Conservation (phyloP, 768 basidiomycete species). For the Terana coerulea region DNA sequence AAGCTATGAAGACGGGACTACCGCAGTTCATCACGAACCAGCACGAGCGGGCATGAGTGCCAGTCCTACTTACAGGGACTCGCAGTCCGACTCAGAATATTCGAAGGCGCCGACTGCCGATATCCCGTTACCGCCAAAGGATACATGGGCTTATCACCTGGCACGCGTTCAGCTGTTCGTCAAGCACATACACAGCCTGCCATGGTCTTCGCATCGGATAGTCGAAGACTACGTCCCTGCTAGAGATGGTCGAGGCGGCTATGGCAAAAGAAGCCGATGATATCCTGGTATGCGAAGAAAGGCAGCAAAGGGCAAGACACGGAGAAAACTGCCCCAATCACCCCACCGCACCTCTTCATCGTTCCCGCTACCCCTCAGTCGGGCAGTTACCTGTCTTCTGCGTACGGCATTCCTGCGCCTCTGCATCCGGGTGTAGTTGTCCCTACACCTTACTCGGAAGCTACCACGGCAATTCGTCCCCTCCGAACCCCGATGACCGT, state of each 20-base stretch:
- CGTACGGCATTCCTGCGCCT: not conserved
- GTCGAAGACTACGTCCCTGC: constrained; percentile 12
- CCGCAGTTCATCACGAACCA: not conserved
- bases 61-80: constrained; percentile 5
- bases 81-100: not conserved
- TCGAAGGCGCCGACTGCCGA: constrained; percentile 1
- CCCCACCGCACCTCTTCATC: constrained; percentile 7
- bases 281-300: constrained; percentile 9
- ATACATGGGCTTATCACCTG: constrained; percentile 13
- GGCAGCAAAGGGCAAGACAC: not conserved
- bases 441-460: constrained; percentile 6
- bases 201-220: constrained; percentile 7
- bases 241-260: constrained; percentile 7
- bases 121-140: constrained; percentile 5
- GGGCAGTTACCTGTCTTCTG: not conserved
- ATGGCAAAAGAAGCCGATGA: constrained; percentile 1
- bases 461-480: constrained; percentile 11
- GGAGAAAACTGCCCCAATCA: constrained; percentile 3
- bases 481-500: constrained; percentile 9
- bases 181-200: not conserved
- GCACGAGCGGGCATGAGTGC: not conserved
- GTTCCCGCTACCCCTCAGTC: constrained; percentile 9
- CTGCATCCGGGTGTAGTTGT: not conserved
- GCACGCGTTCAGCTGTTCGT: constrained; percentile 5
- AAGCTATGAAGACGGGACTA: not conserved